Evolutionary conservation across 23 red algal species (phyloP), one percentile per base, ranked within the genome.

Genomic region (Gracilaria gracilis): DNA sequence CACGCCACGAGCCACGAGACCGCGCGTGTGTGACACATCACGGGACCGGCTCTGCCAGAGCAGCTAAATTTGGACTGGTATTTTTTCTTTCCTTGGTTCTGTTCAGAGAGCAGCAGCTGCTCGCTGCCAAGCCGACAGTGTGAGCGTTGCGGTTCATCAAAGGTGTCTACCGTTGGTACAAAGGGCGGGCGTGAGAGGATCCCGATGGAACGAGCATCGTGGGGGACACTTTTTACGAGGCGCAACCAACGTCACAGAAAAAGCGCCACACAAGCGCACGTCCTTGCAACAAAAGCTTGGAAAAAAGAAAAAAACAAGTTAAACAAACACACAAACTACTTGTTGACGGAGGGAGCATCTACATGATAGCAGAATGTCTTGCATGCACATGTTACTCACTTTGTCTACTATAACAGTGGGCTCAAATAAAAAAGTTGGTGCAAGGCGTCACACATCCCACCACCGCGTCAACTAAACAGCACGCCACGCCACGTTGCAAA

Each of bases 361-460:
- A n/a, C n/a, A n/a, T n/a, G n/a, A n/a, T n/a, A n/a, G n/a, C n/a
- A n/a, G n/a, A n/a, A n/a, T n/a, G n/a, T n/a, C 32, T 50, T 51
- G 42, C 72, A 77, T 77, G 72, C 72, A 77, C 72, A 77, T 50
- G n/a, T n/a, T n/a, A 51, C 64, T 69, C 72, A 77, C 72, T 77
- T 55, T 50, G 72, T 50, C 72, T 77, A 77, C 72, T 77, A 77
- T n/a, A n/a, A n/a, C 38, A 51, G 72, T 6, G 3, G 3, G 23
- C 38, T 77, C 27, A 77, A 46, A 77, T 25, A 77, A 50, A 77
- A 23, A 28, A 27, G 21, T n/a, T 12, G 27, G 36, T 2, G 20
- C 33, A 67, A 67, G 28, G 28, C 46, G 72, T 77, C 38, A 24
- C 39, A 15, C 40, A 7, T 4, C 17, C 28, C 72, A 50, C 23